A percentile compares a stretch with the other conserved stretches of the same genome.
These are phyloP conservation scores for Ajuga reptans DNA, from an alignment of 305 asterid genomes.

Conservation along the genomic window DNA sequence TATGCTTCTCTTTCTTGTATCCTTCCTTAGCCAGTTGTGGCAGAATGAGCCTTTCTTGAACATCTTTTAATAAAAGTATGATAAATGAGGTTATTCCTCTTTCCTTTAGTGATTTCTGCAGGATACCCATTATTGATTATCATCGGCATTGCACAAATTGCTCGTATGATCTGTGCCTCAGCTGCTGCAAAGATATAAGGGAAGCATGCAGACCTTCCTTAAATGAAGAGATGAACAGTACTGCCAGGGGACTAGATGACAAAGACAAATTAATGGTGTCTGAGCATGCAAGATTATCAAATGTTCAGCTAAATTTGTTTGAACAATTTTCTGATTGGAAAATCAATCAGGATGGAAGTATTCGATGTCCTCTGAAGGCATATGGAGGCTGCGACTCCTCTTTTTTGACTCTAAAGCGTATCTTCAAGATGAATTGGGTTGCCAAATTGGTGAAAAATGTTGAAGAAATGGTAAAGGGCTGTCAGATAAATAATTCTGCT, in stretches of 20 bases:
- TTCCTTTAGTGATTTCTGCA: conserved; percentile 79
- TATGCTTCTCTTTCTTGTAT: conserved; percentile 16
- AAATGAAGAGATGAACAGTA: conserved; percentile 31
- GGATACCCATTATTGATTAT: conserved; percentile 86
- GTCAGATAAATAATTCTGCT: conserved; percentile 42
- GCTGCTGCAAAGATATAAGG: conserved; percentile 87
- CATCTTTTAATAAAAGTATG: background rate
- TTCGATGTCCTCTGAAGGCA: conserved; percentile 67
- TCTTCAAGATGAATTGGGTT: conserved; percentile 98
- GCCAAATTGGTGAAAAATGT: conserved; percentile 83
- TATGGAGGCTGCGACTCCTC: conserved; percentile 78
- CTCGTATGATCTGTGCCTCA: conserved; percentile 92
- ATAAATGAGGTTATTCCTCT: conserved; percentile 8
- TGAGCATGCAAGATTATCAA: conserved; percentile 34
- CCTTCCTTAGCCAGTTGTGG: conserved; percentile 1
- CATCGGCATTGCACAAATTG: conserved; percentile 87
- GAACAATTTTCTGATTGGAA: conserved; percentile 51
- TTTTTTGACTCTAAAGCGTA: conserved; percentile 61
- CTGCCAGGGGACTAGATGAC: conserved; percentile 30
- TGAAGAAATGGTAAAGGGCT: conserved; percentile 92
- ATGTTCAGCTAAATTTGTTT: conserved; percentile 39
- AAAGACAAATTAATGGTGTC: conserved; percentile 30
- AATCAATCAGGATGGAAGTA: conserved; percentile 61
- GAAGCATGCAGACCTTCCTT: conserved; percentile 43
- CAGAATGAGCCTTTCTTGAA: conserved; percentile 6